Base-by-base conservation (phyloP, 1,284 basidiomycete species). In the Rhodotorula sp. region DNA sequence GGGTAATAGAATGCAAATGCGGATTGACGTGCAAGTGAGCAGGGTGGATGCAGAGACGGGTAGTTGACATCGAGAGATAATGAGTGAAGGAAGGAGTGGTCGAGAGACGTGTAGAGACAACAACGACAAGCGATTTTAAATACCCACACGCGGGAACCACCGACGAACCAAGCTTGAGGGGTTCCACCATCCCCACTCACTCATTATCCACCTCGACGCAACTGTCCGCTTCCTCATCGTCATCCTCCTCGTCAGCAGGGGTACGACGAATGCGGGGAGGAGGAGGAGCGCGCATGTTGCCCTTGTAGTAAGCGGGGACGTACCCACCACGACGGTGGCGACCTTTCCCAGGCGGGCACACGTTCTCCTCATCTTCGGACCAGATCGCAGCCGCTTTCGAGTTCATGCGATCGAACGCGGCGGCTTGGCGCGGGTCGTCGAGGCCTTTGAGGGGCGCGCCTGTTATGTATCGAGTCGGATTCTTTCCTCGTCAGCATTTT, bases 371-470 rank as follows among this genome's bases (percentile, higher is more conserved):
- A 15, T 54, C 53, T 26, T 54, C 53, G 26, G 53, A 54, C 53
- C 53, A 54, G 53, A 26, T n/a, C 26, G 26, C 26, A 29, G 53
- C 53, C 26, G 56, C 56, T 42, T 42, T 58, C 24, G 24, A 20
- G 33, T n/a, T 57, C 56, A 42, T 42, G 22, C 57, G 42, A 15
- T n/a, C 42, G 4, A 20, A 54, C n/a, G 53, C 53, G n/a, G 53
- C 53, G 42, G 42, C n/a, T n/a, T 44, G n/a, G 44, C 58, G 44
- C n/a, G 44, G 26, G 26, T 60, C 58, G n/a, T 26, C 18, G 58
- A 60, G 58, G 26, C 58, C 58, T n/a, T 30, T 45, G 26, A 60
- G 57, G 4, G 58, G 44, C 26, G 45, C 58, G 10, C 58, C 58
- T 46, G 44, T 26, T 42, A 12, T 33, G 8, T 7, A 33, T 29